Evolutionary conservation across 768 basidiomycete species (phyloP).

Genomic region (Lentinula edodes): DNA sequence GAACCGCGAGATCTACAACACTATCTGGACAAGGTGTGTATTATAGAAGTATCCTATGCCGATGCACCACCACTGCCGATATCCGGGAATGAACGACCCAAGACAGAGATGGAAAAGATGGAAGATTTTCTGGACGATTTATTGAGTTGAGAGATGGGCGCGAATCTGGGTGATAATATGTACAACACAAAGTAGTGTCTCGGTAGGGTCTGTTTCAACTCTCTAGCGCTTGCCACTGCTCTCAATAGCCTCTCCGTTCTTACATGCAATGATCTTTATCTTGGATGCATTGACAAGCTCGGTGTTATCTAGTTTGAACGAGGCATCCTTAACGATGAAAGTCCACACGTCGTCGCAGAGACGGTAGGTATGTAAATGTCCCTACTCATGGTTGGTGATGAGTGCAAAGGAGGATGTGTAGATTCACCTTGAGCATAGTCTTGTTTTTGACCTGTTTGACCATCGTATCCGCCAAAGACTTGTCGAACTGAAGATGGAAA

Average conservation of each 20-base stretch:
- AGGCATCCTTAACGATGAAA: conserved; percentile 89
- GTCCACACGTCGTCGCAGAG: conserved; percentile 98
- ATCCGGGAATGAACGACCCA: not conserved
- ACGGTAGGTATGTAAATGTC: conserved; percentile 87
- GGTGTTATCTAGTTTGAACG: conserved; percentile 94
- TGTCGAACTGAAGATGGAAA: conserved; percentile 72
- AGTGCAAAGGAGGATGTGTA: not conserved
- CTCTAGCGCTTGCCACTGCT: not conserved
- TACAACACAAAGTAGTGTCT: too few relatives aligned
- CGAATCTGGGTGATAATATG: too few relatives aligned
- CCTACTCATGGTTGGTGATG: conserved; percentile 37
- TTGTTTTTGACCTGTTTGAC: conserved; percentile 93
- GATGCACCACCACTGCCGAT: conserved; percentile 18
- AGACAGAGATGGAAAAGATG: conserved; percentile 12
- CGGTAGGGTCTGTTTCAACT: too few relatives aligned
- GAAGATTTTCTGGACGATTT: conserved; percentile 13
- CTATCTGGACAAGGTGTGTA: not conserved
- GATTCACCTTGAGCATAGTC: conserved; percentile 79
- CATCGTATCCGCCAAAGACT: conserved; percentile 88
- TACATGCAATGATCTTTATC: conserved; percentile 98
- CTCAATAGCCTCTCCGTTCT: conserved; percentile 51
- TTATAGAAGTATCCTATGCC: conserved; percentile 7
- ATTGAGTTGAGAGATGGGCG: not conserved
- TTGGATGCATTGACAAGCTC: conserved; percentile 67
- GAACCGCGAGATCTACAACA: not conserved